A percentile compares a stretch with the other conserved stretches of the same genome.
Conservation (phyloP, 805 yeast species). For the Kodamaea nitidulidarum region DNA sequence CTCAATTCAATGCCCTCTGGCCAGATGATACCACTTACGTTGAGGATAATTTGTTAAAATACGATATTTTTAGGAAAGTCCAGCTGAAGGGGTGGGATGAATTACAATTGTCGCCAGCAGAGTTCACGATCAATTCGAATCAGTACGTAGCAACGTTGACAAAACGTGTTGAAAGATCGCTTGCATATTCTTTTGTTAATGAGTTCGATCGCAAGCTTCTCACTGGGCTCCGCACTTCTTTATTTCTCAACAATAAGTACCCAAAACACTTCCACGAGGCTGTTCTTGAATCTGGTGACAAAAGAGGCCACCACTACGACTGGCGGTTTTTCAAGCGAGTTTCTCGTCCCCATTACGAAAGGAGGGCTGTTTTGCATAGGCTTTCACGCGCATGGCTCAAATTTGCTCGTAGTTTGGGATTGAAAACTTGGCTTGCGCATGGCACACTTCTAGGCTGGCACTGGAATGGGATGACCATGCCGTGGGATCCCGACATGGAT, state of each 20-base stretch:
- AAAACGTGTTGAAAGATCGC: conserved; percentile 1
- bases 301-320: conserved; percentile 29
- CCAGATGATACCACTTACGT: neutral
- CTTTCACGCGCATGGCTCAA: conserved; percentile 50
- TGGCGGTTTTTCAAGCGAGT: conserved; percentile 33
- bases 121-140: conserved; percentile 2
- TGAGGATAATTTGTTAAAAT: conserved; percentile 1
- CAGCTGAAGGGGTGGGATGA: conserved; percentile 2
- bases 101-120: neutral
- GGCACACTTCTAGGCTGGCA: conserved; percentile 62
- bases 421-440: conserved; percentile 61
- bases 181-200: neutral
- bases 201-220: conserved; percentile 2
- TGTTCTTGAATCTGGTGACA: conserved; percentile 14
- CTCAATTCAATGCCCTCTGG: conserved; percentile 1
- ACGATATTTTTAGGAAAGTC: conserved; percentile 1
- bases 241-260: conserved; percentile 1
- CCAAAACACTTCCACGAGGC: conserved; percentile 40
- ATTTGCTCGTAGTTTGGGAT: conserved; percentile 42
- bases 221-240: neutral
- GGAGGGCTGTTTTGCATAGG: conserved; percentile 41
- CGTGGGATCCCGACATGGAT: conserved; percentile 69
- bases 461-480: conserved; percentile 59
- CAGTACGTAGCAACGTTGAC: neutral
- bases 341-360: conserved; percentile 26